Conservation (phyloP, 768 basidiomycete genomes). For the Candolleomyces eurysporus region DNA sequence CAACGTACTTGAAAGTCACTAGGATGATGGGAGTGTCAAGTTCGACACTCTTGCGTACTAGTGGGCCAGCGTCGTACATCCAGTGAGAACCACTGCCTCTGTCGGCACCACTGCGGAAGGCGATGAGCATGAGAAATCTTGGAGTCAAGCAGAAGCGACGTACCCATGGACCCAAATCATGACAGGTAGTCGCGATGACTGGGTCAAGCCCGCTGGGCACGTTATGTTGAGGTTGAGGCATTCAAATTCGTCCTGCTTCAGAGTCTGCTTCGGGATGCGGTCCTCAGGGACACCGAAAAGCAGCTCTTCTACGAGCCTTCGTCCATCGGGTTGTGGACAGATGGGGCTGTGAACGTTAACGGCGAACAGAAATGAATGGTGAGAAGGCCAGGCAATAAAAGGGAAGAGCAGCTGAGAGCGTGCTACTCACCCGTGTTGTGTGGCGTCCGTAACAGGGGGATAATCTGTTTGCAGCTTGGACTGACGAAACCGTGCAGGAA, state of each 20-base stretch:
- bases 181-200: conserved; percentile 61
- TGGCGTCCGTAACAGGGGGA: conserved; percentile 57
- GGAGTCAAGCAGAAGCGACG: conserved; percentile 20
- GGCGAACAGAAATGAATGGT: not conserved
- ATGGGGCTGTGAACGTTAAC: conserved; percentile 51
- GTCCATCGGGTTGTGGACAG: conserved; percentile 59
- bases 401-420: not conserved
- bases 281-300: conserved; percentile 57
- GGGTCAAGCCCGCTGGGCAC: conserved; percentile 56
- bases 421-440: conserved; percentile 58
- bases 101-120: conserved; percentile 57
- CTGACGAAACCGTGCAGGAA: conserved; percentile 75
- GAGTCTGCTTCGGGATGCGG: conserved; percentile 49
- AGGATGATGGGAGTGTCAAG: conserved; percentile 65
- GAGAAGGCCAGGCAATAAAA: not conserved
- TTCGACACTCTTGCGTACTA: conserved; percentile 66
- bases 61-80: conserved; percentile 71
- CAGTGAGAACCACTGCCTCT: conserved; percentile 74
- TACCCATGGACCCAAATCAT: conserved; percentile 90
- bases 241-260: conserved; percentile 72
- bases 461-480: conserved; percentile 61
- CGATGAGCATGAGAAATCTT: conserved; percentile 6
- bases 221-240: conserved; percentile 82
- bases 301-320: conserved; percentile 53
- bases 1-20: conserved; percentile 71